phyloP scores from a whole-genome alignment of 805 yeast species.

The Sugiyamaella americana region DNA sequence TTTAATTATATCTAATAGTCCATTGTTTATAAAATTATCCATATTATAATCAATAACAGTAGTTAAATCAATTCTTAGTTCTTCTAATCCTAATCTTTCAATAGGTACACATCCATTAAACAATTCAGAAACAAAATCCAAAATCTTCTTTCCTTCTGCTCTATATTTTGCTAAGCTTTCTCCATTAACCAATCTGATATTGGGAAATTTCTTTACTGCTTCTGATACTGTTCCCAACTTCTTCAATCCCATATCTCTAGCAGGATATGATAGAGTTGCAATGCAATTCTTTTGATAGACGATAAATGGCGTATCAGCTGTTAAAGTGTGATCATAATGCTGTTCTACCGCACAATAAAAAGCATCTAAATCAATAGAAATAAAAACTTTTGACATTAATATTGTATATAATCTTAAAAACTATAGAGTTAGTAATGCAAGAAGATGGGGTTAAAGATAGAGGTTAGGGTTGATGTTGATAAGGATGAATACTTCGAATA shows the following conservation, averaged over 20 bases:
- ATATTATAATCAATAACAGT: slow-evolving; percentile 15
- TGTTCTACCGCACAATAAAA: slow-evolving; percentile 33
- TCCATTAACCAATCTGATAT: slow-evolving; percentile 27
- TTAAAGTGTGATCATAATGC: slow-evolving; percentile 22
- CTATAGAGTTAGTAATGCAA: too few species aligned
- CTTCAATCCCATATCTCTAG: slow-evolving; percentile 27
- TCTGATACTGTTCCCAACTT: slow-evolving; percentile 21
- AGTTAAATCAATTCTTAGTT: slow-evolving; percentile 28
- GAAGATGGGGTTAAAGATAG: too few species aligned
- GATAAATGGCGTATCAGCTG: slow-evolving; percentile 25
- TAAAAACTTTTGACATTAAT: slow-evolving; percentile 14
- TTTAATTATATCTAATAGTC: slow-evolving; percentile 4
- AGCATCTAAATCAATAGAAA: slow-evolving; percentile 31
- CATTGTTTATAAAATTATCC: slow-evolving; percentile 7
- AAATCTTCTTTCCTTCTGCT: slow-evolving; percentile 26
- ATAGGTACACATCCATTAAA: slow-evolving; percentile 19
- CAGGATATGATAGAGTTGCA: slow-evolving; percentile 30
- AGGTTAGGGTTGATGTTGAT: too few species aligned
- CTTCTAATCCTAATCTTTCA: slow-evolving; percentile 33
- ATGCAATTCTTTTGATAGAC: slow-evolving; percentile 29
- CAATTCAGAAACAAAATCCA: slow-evolving; percentile 18
- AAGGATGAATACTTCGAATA: too few species aligned
- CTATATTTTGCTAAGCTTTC: slow-evolving; percentile 28
- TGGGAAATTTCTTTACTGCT: slow-evolving; percentile 21
- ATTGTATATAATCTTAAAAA: too few species aligned